Evolutionary conservation across 2,329 filamentous ascomycete genomes (phyloP).

Genomic region (Bisporella sp.): DNA sequence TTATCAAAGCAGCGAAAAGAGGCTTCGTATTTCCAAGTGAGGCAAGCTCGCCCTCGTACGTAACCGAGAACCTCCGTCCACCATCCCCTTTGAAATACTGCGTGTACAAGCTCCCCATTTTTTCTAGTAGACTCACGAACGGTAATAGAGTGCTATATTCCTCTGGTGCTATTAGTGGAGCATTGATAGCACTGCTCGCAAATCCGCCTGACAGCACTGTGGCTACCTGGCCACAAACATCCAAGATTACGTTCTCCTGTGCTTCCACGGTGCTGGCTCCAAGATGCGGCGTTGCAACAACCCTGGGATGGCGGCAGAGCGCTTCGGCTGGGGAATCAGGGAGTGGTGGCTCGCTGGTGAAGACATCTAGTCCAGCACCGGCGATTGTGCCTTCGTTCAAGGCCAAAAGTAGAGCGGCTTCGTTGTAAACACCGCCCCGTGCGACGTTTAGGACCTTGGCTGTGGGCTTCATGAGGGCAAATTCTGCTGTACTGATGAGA

Average conservation of each 20-base stretch:
- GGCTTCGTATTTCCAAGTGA: constrained; percentile 68
- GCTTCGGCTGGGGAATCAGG: constrained; percentile 50
- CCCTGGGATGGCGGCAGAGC: constrained; percentile 61
- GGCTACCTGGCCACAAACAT: constrained; percentile 74
- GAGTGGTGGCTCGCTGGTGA: constrained; percentile 66
- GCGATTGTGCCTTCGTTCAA: constrained; percentile 65
- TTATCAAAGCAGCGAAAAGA: constrained; percentile 71
- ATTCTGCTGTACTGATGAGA: constrained; percentile 60
- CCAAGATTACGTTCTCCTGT: constrained; percentile 76
- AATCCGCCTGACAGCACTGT: constrained; percentile 66
- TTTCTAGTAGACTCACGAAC: constrained; percentile 69
- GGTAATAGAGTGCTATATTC: constrained; percentile 74
- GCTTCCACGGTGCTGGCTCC: constrained; percentile 77
- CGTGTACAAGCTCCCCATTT: constrained; percentile 72
- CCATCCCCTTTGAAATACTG: constrained; percentile 60
- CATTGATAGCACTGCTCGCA: constrained; percentile 72
- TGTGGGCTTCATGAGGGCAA: constrained; percentile 65
- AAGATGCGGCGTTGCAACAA: constrained; percentile 73
- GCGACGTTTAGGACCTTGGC: constrained; percentile 74
- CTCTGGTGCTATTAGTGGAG: constrained; percentile 72
- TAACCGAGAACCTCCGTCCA: constrained; percentile 65
- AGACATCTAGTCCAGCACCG: constrained; percentile 74
- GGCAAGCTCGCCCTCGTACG: constrained; percentile 70
- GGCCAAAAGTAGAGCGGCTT: constrained; percentile 62
- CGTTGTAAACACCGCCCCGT: constrained; percentile 73